Conservation (phyloP, 148 eudicot genomes). For the Rhododendron henanense region DNA sequence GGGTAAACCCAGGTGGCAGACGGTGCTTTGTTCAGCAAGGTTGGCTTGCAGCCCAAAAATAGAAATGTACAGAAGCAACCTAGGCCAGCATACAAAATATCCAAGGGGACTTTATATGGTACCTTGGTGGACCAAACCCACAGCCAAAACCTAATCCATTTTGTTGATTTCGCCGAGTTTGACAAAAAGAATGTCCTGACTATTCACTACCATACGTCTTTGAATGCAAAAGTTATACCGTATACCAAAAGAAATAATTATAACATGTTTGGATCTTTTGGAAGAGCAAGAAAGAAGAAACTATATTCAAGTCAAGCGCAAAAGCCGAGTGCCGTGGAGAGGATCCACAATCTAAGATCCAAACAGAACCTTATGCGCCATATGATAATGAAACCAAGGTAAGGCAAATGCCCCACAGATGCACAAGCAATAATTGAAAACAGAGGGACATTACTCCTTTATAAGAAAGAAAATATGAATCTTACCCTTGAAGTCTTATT, state of each 20-base stretch:
- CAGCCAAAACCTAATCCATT: not conserved
- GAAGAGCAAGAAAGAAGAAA: not conserved
- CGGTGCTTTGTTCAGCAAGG: not conserved
- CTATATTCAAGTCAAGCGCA: not conserved
- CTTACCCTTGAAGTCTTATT: conserved; percentile 81
- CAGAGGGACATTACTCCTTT: not conserved
- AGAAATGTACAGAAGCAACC: not conserved
- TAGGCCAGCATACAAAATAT: not conserved
- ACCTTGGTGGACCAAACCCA: not conserved
- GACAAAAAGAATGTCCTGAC: not conserved
- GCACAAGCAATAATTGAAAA: not conserved
- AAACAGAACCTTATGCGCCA: not conserved
- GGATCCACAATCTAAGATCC: not conserved
- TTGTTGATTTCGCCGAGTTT: not conserved
- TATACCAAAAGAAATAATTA: not conserved
- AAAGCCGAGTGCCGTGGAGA: not conserved
- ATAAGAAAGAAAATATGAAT: not conserved
- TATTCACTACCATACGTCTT: not conserved
- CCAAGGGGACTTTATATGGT: not conserved
- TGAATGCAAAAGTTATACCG: not conserved
- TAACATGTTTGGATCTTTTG: not conserved
- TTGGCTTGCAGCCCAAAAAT: not conserved
- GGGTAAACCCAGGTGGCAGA: not conserved
- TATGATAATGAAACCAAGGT: not conserved
- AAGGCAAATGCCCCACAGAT: not conserved